These are phyloP conservation scores for Didymella arachidicola DNA, from an alignment of 2,329 filamentous ascomycete species.

Conservation along the genomic window DNA sequence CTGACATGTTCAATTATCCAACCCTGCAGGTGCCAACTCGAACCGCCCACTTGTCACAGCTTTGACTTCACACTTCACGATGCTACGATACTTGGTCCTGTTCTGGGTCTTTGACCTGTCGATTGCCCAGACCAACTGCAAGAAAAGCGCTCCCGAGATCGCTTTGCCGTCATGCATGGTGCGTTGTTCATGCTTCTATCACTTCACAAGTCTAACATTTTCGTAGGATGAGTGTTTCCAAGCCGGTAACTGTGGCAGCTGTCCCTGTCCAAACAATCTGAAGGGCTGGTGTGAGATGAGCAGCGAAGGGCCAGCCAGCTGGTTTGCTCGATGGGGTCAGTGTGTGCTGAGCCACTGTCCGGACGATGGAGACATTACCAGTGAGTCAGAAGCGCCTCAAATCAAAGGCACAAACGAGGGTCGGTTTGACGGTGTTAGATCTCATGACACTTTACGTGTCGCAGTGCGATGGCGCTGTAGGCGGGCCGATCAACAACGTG, in stretches of 20 bases:
- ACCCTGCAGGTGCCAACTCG: neutral
- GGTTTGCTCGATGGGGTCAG: conserved; percentile 4
- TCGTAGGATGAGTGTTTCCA: conserved; percentile 1
- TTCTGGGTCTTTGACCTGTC: neutral
- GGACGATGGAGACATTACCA: conserved; percentile 6
- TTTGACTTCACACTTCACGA: neutral
- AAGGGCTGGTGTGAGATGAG: conserved; percentile 10
- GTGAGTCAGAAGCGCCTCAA: neutral
- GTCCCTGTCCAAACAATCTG: conserved; percentile 5
- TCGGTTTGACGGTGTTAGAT: neutral
- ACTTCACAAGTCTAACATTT: neutral
- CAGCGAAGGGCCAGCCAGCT: conserved; percentile 1
- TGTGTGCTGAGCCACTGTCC: neutral
- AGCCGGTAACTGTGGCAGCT: neutral
- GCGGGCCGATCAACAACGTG: conserved; percentile 7
- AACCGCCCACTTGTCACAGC: no score
- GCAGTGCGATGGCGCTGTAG: conserved; percentile 3
- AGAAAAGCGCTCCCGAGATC: neutral
- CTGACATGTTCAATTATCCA: neutral
- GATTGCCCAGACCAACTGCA: neutral
- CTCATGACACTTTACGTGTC: conserved; percentile 4
- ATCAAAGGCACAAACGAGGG: no score
- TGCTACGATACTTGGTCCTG: neutral
- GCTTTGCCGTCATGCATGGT: conserved; percentile 11
- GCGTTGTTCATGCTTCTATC: neutral